Conservation (phyloP, 140 eudicot genomes). For the Oenanthe javanica region DNA sequence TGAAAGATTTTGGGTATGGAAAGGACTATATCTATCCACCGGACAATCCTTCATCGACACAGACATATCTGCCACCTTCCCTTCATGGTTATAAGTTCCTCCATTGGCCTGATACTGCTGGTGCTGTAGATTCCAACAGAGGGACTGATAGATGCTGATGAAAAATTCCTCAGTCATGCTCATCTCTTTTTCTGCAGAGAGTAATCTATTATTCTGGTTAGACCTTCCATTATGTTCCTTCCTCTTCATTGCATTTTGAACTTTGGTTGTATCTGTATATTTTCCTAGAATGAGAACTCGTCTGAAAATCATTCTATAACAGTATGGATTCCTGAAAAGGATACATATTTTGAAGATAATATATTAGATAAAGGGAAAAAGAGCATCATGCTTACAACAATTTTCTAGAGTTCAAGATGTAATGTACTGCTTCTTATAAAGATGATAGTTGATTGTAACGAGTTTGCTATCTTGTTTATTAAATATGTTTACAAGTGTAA, state of each 20-base stretch:
- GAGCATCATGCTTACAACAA: neutral
- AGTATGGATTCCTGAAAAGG: neutral
- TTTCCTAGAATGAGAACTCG: neutral
- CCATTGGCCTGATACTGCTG: constrained; percentile 43
- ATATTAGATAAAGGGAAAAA: neutral
- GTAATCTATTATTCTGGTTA: neutral
- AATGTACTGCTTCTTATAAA: neutral
- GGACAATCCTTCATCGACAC: constrained; percentile 45
- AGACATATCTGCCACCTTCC: constrained; percentile 58
- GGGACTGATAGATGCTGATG: neutral
- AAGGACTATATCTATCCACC: constrained; percentile 79
- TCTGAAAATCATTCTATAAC: neutral
- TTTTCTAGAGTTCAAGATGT: neutral
- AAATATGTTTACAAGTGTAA: neutral
- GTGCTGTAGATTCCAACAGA: neutral
- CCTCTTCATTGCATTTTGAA: neutral
- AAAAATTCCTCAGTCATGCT: neutral
- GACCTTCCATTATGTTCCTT: neutral
- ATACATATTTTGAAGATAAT: neutral
- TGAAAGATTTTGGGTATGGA: constrained; percentile 76
- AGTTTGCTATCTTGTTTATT: neutral
- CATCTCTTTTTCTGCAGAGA: neutral
- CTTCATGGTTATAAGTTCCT: constrained; percentile 72
- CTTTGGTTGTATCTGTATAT: neutral
- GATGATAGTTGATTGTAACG: neutral